These are phyloP conservation scores for Huntiella bhutanensis DNA, from an alignment of 2,329 filamentous ascomycete genomes.

Conservation along the genomic window DNA sequence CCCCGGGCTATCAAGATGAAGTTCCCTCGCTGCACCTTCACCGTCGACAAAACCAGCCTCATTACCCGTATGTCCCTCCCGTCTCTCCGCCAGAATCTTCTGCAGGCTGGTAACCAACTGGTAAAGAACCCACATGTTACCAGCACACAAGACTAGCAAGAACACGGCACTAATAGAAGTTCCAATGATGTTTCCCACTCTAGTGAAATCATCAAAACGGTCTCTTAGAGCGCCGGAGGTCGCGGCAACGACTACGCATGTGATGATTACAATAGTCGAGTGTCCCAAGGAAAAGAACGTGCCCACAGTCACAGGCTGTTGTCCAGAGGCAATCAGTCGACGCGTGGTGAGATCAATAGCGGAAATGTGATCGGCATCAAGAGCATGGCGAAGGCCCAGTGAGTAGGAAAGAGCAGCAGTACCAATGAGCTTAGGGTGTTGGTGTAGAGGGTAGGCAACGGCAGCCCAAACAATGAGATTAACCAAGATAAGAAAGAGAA, in stretches of 20 bases:
- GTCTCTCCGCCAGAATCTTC: constrained; percentile 31
- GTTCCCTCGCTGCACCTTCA: constrained; percentile 25
- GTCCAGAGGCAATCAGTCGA: constrained; percentile 66
- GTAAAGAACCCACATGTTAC: constrained; percentile 73
- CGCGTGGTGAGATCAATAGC: constrained; percentile 94
- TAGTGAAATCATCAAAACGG: constrained; percentile 62
- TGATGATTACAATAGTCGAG: constrained; percentile 80
- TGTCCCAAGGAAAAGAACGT: constrained; percentile 91
- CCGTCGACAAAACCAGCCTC: constrained; percentile 15
- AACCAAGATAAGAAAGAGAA: constrained; percentile 27
- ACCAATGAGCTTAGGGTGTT: constrained; percentile 45
- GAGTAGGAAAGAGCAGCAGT: constrained; percentile 75
- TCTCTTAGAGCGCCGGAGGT: constrained; percentile 68
- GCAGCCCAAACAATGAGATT: constrained; percentile 38
- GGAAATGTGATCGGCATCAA: constrained; percentile 77
- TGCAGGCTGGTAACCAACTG: constrained; percentile 53
- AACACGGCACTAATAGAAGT: constrained; percentile 73
- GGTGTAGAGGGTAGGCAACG: constrained; percentile 32
- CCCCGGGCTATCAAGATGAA: constrained; percentile 59
- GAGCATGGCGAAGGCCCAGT: constrained; percentile 77
- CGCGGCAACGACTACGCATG: constrained; percentile 78
- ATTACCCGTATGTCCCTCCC: constrained; percentile 15
- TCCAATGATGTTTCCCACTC: constrained; percentile 73
- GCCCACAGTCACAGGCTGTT: constrained; percentile 75
- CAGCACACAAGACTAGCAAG: constrained; percentile 60